Evolutionary conservation across 164 flowering plant genomes (phyloP), one percentile per base, ranked within the genome.

Genomic region (Umbellularia californica): DNA sequence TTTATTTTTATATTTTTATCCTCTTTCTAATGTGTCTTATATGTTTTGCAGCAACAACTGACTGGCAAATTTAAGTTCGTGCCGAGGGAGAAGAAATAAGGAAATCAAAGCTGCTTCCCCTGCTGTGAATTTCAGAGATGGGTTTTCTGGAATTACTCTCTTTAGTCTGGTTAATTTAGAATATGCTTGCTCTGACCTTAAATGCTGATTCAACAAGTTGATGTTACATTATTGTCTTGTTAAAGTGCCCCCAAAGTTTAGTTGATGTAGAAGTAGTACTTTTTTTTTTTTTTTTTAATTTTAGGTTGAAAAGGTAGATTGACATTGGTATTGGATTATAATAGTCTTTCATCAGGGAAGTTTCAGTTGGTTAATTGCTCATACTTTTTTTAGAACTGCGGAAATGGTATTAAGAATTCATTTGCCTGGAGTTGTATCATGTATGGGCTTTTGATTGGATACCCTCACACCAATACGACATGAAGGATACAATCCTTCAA

Each of bases 61-160:
- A 90, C 91, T 3, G 98, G 98, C 63, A 94, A 91, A 85, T 94
- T 85, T 90, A 94, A 84, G 84, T 92, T 94, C 76, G 97, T 94
- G 30, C 88, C 98, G 1, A 88, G 90, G 76, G 88, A 86, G 50
- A 33, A 51, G 33, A 41, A 50, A 70, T 25, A 58, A 58, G 25
- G 69, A 28, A 17, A 5, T 67, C 28, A 25, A 3, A 15, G 68
- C 28, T 65, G 68, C 68, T 65, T 11, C 68, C 4, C 17, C 27
- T 9, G 14, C 30, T 14, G 30, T 41, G 47, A 23, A 17, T 4
- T 65, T 65, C 64, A 23, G 64, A 17, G 22, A 60, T 60, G 64
- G 28, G 2, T 23, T 65, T 23, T 23, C 68, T 23, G 35, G 11
- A 65, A 65, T 65, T 65, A 24, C 30, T 65, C 68, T 65, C 28